phyloP scores from a whole-genome alignment of 1,139 yeast species.

The Candida freyschussii region DNA sequence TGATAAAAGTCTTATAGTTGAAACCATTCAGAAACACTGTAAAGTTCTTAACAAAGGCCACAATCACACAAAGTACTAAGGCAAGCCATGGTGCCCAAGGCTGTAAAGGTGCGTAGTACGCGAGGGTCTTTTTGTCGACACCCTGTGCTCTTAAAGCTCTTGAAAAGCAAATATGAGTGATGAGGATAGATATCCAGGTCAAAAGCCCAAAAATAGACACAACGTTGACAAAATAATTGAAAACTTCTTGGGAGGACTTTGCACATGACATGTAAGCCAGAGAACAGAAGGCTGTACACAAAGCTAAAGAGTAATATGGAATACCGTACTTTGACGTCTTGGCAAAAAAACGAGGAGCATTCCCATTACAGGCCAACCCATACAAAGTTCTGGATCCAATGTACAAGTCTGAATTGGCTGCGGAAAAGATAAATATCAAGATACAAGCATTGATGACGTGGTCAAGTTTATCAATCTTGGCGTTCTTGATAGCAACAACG shows the following conservation, averaged over 20 bases:
- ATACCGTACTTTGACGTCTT: constrained; percentile 62
- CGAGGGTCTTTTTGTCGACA: constrained; percentile 39
- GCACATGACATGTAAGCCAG: constrained; percentile 62
- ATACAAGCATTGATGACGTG: constrained; percentile 67
- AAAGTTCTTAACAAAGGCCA: constrained; percentile 68
- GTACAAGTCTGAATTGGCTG: constrained; percentile 69
- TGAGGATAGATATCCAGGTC: constrained; percentile 61
- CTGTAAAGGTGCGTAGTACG: constrained; percentile 61
- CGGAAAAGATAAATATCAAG: constrained; percentile 63
- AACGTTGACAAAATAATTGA: constrained; percentile 64
- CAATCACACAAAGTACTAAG: constrained; percentile 47
- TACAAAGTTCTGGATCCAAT: constrained; percentile 66
- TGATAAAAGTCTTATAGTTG: constrained; percentile 59
- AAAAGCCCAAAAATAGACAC: constrained; percentile 67
- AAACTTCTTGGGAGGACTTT: constrained; percentile 48
- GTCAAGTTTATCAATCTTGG: constrained; percentile 56
- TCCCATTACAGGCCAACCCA: constrained; percentile 56
- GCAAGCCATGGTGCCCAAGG: constrained; percentile 62
- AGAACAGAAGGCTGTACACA: constrained; percentile 43
- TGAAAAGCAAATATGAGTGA: constrained; percentile 60
- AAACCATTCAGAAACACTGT: constrained; percentile 59
- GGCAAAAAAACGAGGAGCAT: constrained; percentile 57
- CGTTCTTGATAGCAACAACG: constrained; percentile 56
- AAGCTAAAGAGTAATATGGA: constrained; percentile 48
- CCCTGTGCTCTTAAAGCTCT: constrained; percentile 67